A percentile compares a stretch with the other conserved stretches of the same genome.
phyloP scores from a whole-genome alignment of 352 stramenopile species.

The Vaucheria bursata region DNA sequence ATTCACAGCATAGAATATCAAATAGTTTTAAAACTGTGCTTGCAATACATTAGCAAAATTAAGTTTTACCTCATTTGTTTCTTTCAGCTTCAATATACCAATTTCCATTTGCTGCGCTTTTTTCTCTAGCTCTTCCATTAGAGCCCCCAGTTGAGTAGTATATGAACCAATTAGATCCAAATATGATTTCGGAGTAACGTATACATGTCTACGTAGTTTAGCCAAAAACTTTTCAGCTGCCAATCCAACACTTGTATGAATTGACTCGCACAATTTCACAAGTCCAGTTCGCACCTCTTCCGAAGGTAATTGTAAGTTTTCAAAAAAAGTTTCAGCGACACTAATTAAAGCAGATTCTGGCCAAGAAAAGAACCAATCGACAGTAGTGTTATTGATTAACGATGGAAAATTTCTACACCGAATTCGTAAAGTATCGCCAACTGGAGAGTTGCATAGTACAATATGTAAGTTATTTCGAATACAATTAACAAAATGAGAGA shows the following conservation, averaged over 20 bases:
- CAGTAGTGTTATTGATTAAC: constrained; percentile 89
- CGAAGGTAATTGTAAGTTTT: constrained; percentile 23
- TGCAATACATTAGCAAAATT: too few species aligned
- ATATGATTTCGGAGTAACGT: constrained; percentile 93
- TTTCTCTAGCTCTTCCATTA: constrained; percentile 57
- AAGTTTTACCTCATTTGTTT: too few species aligned
- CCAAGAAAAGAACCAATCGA: constrained; percentile 90
- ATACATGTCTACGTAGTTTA: constrained; percentile 77
- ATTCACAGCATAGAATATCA: too few species aligned
- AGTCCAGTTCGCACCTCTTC: constrained; percentile 51
- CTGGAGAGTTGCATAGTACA: constrained; percentile 83
- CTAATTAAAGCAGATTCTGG: constrained; percentile 76
- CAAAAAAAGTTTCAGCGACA: constrained; percentile 73
- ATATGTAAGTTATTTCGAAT: constrained; percentile 85
- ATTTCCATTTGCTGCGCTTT: constrained; percentile 71
- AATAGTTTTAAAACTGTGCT: too few species aligned
- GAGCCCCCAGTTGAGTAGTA: constrained; percentile 70
- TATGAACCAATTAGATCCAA: constrained; percentile 88
- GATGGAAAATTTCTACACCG: constrained; percentile 84
- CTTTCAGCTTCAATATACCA: constrained; percentile 80
- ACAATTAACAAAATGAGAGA: constrained; percentile 72
- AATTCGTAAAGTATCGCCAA: constrained; percentile 77
- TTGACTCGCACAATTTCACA: constrained; percentile 77
- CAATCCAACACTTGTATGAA: constrained; percentile 80
- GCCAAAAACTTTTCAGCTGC: constrained; percentile 72